Evolutionary conservation across 768 basidiomycete genomes (phyloP), one percentile per base, ranked within the genome.

Genomic region (Podaxis sp.): DNA sequence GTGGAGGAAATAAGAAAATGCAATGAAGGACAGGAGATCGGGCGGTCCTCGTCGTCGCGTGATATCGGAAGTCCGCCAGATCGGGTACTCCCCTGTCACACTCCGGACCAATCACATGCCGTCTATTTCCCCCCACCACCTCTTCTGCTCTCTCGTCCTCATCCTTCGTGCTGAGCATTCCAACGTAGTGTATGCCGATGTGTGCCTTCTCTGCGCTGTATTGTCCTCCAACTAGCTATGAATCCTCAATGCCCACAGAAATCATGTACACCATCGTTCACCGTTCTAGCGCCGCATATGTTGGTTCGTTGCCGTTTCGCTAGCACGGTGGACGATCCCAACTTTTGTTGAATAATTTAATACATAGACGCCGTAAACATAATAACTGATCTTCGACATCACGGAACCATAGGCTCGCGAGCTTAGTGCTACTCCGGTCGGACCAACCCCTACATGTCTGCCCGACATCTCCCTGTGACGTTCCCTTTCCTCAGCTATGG

Each of bases 81-180:
- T 57, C 55, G 54, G 36, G 49, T 19, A 36, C 36, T 25, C 25
- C 12, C 13, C 29, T 33, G 38, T 54, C 59, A 25, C 53, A 17
- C 53, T 62, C 63, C 66, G 60, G 59, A 56, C 66, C 66, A 67
- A 67, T 67, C 66, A 67, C 64, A 67, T 65, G 61, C 54, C 37
- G 17, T 29, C 64, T n/a, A 59, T 67, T 67, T 59, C 57, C 27
- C 15, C 5, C 17, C 17, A 17, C 43, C 17, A 27, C 41, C 22
- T 1, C 13, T 17, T 24, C 24, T 46, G 4, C 15, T 25, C 54
- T 9, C 22, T 22, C 22, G 8, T 50, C 47, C 19, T 25, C 49
- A 11, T 50, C 22, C n/a, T 7, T 27, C 19, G 3, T 24, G 3
- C 22, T 50, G 12, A 22, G 27, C 13, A 22, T 24, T 50, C 3